Conservation (phyloP, 139 green algal species). For the Micractinium conductrix region DNA sequence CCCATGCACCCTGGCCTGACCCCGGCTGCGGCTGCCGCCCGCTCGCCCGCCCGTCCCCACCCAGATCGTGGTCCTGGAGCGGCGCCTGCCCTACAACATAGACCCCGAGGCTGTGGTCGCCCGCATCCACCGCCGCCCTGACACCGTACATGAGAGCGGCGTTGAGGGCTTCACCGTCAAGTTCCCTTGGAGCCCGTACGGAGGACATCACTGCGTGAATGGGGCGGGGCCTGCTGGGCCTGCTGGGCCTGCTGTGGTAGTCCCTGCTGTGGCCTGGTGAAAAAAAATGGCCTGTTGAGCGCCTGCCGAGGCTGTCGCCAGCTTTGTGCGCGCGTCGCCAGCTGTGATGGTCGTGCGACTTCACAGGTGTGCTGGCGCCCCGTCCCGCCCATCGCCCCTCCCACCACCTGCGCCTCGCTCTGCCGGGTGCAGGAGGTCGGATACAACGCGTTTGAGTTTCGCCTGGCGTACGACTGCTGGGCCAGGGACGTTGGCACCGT, state of each 20-base stretch:
- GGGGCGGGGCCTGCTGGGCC: no score
- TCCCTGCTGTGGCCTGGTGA: background rate
- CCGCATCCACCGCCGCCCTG: background rate
- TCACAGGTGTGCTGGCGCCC: no score
- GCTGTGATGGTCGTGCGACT: no score
- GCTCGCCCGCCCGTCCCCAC: background rate
- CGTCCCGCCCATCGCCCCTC: no score
- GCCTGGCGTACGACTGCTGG: background rate
- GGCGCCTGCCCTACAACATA: background rate
- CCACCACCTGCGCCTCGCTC: no score
- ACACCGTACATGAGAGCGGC: slow-evolving; percentile 20
- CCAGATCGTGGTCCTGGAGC: slow-evolving; percentile 5
- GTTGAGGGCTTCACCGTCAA: slow-evolving; percentile 23
- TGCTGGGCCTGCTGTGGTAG: no score
- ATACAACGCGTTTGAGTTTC: slow-evolving; percentile 12
- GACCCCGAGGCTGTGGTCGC: background rate
- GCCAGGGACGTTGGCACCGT: background rate
- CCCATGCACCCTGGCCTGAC: no score
- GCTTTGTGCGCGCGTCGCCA: no score
- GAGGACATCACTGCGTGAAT: slow-evolving; percentile 15
- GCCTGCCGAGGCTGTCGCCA: no score
- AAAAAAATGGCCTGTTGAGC: no score
- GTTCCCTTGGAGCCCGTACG: slow-evolving; percentile 10
- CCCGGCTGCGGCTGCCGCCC: no score
- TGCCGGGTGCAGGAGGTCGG: background rate